Evolutionary conservation across 345 rosid genomes (phyloP).

Genomic region (Xanthoceras sorbifolium): DNA sequence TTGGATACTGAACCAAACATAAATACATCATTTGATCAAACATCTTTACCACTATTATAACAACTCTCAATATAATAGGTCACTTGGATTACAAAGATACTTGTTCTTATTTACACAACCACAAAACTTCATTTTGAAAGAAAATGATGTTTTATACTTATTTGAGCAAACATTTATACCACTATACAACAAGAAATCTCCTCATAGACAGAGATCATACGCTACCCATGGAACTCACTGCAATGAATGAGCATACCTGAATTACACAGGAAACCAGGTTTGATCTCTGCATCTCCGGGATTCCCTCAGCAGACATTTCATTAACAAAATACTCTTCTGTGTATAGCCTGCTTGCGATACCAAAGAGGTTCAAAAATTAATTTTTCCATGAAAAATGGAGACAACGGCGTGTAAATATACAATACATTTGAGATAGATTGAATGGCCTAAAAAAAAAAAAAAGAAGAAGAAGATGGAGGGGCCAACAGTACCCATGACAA

Average conservation of each 20-base stretch:
- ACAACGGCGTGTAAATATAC: neutral
- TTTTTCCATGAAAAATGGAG: neutral
- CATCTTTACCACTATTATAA: neutral
- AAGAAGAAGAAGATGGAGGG: no score
- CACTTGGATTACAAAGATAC: neutral
- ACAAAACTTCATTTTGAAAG: neutral
- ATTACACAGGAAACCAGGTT: constrained; percentile 87
- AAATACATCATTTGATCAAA: neutral
- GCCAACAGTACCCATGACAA: neutral
- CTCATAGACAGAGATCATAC: neutral
- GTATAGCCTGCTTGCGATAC: constrained; percentile 58
- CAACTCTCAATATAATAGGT: neutral
- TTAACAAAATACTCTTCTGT: constrained; percentile 81
- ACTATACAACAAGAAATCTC: neutral
- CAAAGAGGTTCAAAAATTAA: constrained; percentile 15
- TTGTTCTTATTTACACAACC: neutral
- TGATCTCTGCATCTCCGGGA: constrained; percentile 96
- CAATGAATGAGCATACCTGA: constrained; percentile 56
- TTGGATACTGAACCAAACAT: neutral
- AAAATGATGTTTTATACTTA: neutral
- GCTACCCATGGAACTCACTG: constrained; percentile 5
- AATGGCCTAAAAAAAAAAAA: neutral
- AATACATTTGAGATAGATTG: neutral
- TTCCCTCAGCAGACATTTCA: constrained; percentile 81
- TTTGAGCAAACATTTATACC: neutral